Evolutionary conservation across 768 basidiomycete genomes (phyloP), one percentile per base, ranked within the genome.

Genomic region (Leccinum arenicola): DNA sequence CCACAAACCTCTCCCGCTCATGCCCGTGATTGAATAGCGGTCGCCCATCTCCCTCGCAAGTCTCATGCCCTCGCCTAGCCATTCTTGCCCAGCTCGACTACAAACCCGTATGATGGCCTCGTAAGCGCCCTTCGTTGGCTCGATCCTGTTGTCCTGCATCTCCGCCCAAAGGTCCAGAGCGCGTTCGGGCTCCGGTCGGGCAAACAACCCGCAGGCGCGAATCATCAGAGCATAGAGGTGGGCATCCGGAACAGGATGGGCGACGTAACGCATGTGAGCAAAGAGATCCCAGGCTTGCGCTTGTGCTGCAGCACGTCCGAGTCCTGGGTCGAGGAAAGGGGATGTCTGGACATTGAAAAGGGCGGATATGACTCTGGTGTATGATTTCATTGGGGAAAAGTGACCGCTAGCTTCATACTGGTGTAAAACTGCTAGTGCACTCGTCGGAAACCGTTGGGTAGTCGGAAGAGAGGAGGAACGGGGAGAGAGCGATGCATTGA

Each of bases 251-350:
- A 77, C 75, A 1, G 93, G 87, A 70, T 98, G 94, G 1, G 96
- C 93, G 14, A 92, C 91, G 61, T 97, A 95, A 50, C 96, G 91
- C 91, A 97, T 95, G 73, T 99, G 96, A 2, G 90, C 78, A 72
- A 93, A 98, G 43, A 98, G 82, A 68, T 98, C 93, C 93, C 93
- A 97, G 3, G 91, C 95, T 60, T 92, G 87, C 0, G 91, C 89
- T 33, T 82, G 83, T 2, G 83, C 83, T 1, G 80, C 65, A 4
- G 83, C 75, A 29, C 77, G 62, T 33, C 71, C 71, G 1, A 80
- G 60, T 23, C 58, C 40, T 25, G 62, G 25, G 7, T 61, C 50
- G 17, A 62, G 62, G 36, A 65, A 70, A 38, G 66, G 73, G 17
- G 60, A 62, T 11, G 76, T 73, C 8, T 75, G 77, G 27, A 77